These are phyloP conservation scores for Yamadazyma dushanensis DNA, from an alignment of 1,139 yeast species.

Conservation along the genomic window DNA sequence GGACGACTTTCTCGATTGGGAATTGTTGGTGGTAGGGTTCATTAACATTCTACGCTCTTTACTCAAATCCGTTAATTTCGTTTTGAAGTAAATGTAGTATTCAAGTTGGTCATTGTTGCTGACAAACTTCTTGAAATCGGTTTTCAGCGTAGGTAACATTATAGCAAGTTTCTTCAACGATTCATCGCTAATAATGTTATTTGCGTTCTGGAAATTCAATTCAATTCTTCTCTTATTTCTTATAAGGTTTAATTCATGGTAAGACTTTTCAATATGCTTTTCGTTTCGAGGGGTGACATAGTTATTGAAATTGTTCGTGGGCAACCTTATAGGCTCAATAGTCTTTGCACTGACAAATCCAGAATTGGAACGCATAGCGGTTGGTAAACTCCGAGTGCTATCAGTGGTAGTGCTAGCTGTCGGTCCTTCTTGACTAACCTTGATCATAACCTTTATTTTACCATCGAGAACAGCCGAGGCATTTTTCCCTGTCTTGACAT, in stretches of 20 bases:
- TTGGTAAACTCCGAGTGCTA: not conserved
- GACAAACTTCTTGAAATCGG: slow-evolving; percentile 46
- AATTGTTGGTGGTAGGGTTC: not conserved
- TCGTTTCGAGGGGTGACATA: slow-evolving; percentile 16
- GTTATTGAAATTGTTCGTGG: slow-evolving; percentile 16
- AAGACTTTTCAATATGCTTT: slow-evolving; percentile 39
- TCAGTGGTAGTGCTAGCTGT: not conserved
- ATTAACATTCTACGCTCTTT: slow-evolving; percentile 8
- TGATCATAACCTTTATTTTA: slow-evolving; percentile 39
- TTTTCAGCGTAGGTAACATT: slow-evolving; percentile 52
- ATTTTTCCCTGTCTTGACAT: slow-evolving; percentile 59
- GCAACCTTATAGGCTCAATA: slow-evolving; percentile 17
- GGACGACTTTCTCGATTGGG: not conserved
- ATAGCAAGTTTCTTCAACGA: slow-evolving; percentile 57
- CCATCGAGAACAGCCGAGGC: slow-evolving; percentile 50
- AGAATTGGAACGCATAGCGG: not conserved
- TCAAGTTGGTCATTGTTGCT: slow-evolving; percentile 43
- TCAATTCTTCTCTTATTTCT: slow-evolving; percentile 47
- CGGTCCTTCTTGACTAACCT: slow-evolving; percentile 20
- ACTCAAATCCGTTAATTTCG: slow-evolving; percentile 37
- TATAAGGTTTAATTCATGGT: slow-evolving; percentile 42
- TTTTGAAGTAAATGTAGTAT: slow-evolving; percentile 50
- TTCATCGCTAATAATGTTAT: slow-evolving; percentile 47
- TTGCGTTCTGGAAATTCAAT: slow-evolving; percentile 36
- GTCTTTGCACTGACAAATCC: slow-evolving; percentile 19